Base-by-base conservation (phyloP, 352 stramenopile genomes). In the Globisporangium mamillatum region DNA sequence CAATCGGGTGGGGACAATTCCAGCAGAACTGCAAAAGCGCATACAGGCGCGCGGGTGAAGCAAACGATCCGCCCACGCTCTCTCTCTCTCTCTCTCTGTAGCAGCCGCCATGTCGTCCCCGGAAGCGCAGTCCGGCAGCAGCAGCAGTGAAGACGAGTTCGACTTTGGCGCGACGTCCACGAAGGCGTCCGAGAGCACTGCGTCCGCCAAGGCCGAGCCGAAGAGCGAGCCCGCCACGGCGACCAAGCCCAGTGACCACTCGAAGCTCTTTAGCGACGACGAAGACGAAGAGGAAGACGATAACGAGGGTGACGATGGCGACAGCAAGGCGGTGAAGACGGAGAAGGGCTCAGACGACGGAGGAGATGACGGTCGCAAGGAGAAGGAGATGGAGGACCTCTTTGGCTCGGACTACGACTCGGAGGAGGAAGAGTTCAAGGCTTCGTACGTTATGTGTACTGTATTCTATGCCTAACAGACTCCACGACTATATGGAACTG, bases 381-480 rank as follows among this genome's bases (percentile, higher is more conserved):
- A 90, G 61, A 88, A 91, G 54, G 88, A 95, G 73, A 95, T 95
- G 86, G 82, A 91, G 63, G 88, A 95, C n/a, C 78, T 95, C 24
- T 95, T 95, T 64, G 88, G 88, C 59, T 95, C 88, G 46, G 88
- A 95, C 67, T 95, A 95, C 71, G 88, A 95, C 73, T 95, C 88
- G 64, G 88, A 92, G 60, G 87, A 94, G 67, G 88, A 95, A 59
- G 88, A 95, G 64, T 94, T 95, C 76, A 94, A 95, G 70, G 88
- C 88, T 52, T 91, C 82, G 84, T 92, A 88, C 66, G 82, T 79
- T 46, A 24, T n/a, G 4, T 57, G 12, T 59, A 22, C 7, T 16
- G 29, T 32, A 32, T 32, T 32, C 29, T 32, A 16, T 27, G 22
- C n/a, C 1, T 3, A 55, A 55, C 20, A 36, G 16, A 24, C 3